These are phyloP conservation scores for Pycnococcus provasolii DNA, from an alignment of 139 green algal species.

Conservation along the genomic window DNA sequence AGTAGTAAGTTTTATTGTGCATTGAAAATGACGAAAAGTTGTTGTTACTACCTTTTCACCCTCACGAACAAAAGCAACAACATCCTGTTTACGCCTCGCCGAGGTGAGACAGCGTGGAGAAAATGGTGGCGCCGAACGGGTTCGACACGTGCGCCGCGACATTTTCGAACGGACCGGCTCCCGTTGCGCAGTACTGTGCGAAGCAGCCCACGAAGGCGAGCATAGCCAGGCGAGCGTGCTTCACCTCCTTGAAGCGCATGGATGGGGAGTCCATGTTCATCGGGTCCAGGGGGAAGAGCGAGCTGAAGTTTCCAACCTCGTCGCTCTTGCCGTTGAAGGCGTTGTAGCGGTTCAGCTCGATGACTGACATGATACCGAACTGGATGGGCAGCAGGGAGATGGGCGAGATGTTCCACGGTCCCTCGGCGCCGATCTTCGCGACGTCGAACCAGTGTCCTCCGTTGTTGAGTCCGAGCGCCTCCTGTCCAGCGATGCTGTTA, in stretches of 20 bases:
- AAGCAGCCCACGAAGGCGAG: conserved; percentile 79
- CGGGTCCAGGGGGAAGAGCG: conserved; percentile 78
- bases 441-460: conserved; percentile 4
- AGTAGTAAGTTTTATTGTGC: too few relatives aligned
- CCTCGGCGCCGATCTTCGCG: not conserved
- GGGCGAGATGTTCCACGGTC: conserved; percentile 7
- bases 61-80: too few relatives aligned
- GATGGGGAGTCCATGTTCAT: conserved; percentile 49
- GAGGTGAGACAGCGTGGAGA: not conserved
- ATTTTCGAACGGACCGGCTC: conserved; percentile 68
- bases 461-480: conserved; percentile 12
- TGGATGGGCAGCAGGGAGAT: conserved; percentile 18
- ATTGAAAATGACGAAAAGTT: too few relatives aligned
- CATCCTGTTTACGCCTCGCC: too few relatives aligned
- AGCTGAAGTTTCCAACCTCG: conserved; percentile 60
- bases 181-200: conserved; percentile 55
- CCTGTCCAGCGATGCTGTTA: conserved; percentile 20
- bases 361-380: conserved; percentile 23
- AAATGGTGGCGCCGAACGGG: conserved; percentile 73
- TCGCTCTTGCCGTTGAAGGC: conserved; percentile 22
- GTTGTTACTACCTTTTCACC: too few relatives aligned
- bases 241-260: conserved; percentile 84
- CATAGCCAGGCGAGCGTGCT: conserved; percentile 90
- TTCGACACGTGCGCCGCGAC: conserved; percentile 66
- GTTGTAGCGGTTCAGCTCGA: conserved; percentile 28